Evolutionary conservation across 108 stramenopile species (phyloP).

Genomic region (Nitzschia sp.): DNA sequence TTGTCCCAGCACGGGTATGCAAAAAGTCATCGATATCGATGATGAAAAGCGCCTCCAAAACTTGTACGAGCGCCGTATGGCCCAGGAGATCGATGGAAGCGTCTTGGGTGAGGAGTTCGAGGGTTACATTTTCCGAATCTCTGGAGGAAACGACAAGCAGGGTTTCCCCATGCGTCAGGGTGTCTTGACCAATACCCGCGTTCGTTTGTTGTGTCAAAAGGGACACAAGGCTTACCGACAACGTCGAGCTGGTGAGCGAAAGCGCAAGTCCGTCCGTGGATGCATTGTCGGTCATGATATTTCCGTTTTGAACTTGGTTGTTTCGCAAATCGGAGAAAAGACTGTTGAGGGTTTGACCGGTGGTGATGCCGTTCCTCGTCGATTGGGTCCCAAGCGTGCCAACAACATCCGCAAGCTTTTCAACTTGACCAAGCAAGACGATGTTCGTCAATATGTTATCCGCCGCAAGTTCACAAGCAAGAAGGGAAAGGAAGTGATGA

Average conservation of each 20-base stretch:
- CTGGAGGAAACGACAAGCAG: slow-evolving; percentile 99
- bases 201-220: slow-evolving; percentile 93
- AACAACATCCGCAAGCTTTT: slow-evolving; percentile 99
- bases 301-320: slow-evolving; percentile 97
- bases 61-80: slow-evolving; percentile 98
- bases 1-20: slow-evolving; percentile 94
- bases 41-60: slow-evolving; percentile 98
- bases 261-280: slow-evolving; percentile 99
- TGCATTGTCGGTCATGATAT: slow-evolving; percentile 99
- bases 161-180: slow-evolving; percentile 99
- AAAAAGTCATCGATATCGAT: slow-evolving; percentile 99
- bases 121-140: slow-evolving; percentile 97
- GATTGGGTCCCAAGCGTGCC: slow-evolving; percentile 99
- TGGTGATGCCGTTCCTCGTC: slow-evolving; percentile 91
- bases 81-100: slow-evolving; percentile 96
- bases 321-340: slow-evolving; percentile 94
- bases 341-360: slow-evolving; percentile 95
- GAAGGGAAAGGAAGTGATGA: slow-evolving; percentile 90
- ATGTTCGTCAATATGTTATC: slow-evolving; percentile 99
- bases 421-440: slow-evolving; percentile 99
- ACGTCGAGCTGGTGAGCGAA: slow-evolving; percentile 97
- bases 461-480: slow-evolving; percentile 95
- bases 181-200: slow-evolving; percentile 97
- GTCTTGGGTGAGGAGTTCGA: slow-evolving; percentile 98
- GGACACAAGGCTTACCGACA: slow-evolving; percentile 92